These are phyloP conservation scores for Eucalyptus globulus DNA, from an alignment of 345 rosid genomes.

Conservation along the genomic window DNA sequence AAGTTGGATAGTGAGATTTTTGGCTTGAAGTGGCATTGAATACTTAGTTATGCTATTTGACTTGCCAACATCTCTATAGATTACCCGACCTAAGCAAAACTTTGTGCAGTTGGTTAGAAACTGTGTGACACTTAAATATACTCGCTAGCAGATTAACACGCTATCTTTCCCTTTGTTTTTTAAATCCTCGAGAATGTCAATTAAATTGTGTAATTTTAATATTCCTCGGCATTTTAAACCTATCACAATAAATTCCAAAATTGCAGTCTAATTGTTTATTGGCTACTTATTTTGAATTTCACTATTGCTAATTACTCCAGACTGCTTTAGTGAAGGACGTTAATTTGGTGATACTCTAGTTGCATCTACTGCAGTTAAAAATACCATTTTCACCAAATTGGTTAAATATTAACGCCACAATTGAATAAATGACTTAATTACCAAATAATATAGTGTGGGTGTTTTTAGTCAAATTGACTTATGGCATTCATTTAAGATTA, in stretches of 20 bases:
- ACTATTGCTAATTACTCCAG: not conserved
- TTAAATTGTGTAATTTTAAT: not conserved
- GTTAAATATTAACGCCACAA: not conserved
- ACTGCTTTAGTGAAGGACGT: not conserved
- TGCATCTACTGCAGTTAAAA: not conserved
- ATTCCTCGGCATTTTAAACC: not conserved
- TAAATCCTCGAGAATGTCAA: not conserved
- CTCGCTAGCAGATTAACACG: not conserved
- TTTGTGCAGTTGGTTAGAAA: not conserved
- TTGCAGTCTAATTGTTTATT: not conserved
- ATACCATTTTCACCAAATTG: not conserved
- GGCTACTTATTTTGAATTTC: not conserved
- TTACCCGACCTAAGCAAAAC: not conserved
- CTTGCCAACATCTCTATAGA: not conserved
- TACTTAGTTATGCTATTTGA: not conserved
- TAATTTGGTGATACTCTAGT: not conserved
- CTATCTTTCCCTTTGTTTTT: not conserved
- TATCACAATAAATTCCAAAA: not conserved
- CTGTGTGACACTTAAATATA: not conserved
- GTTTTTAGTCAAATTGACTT: not conserved
- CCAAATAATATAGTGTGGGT: not conserved
- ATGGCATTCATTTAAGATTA: not conserved
- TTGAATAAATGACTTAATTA: not conserved
- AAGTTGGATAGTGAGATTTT: not conserved
- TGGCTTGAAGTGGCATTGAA: not conserved